phyloP scores from a whole-genome alignment of 192 early-diverging fungal genomes.

The Rhizophagus clarus region DNA sequence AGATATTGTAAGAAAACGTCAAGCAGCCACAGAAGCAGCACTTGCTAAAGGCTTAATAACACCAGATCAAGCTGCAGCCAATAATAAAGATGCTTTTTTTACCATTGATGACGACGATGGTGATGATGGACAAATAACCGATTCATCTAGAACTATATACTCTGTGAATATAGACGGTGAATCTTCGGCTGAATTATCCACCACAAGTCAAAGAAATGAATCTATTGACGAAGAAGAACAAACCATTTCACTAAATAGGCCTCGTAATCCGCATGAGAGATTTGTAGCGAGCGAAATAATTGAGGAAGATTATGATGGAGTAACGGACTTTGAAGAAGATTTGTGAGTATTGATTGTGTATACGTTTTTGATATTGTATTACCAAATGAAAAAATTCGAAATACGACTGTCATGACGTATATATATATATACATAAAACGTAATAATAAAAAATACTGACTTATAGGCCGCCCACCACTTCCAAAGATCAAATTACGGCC shows the following conservation, averaged over 20 bases:
- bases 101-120: conserved; percentile 21
- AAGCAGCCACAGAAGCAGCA: conserved; percentile 13
- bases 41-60: conserved; percentile 17
- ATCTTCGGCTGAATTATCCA: conserved; percentile 18
- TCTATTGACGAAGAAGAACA: conserved; percentile 11
- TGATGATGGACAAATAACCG: not conserved
- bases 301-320: conserved; percentile 14
- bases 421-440: not conserved
- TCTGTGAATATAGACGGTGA: not conserved
- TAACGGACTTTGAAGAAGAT: not conserved
- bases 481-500: conserved; percentile 25
- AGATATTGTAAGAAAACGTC: conserved; percentile 16
- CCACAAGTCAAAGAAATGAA: not conserved
- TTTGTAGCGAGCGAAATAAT: conserved; percentile 1
- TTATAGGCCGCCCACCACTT: conserved; percentile 23
- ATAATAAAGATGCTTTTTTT: not conserved
- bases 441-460: conserved; percentile 30
- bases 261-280: conserved; percentile 24
- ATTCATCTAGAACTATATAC: conserved; percentile 3
- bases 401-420: not conserved
- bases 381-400: too few relatives aligned
- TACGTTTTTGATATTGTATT: too few relatives aligned
- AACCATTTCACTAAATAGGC: conserved; percentile 15
- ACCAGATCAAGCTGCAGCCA: not conserved
- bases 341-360: conserved; percentile 23